Evolutionary conservation across 1,139 yeast genomes (phyloP), one percentile per base, ranked within the genome.

Genomic region (Diutina scorzettiae): DNA sequence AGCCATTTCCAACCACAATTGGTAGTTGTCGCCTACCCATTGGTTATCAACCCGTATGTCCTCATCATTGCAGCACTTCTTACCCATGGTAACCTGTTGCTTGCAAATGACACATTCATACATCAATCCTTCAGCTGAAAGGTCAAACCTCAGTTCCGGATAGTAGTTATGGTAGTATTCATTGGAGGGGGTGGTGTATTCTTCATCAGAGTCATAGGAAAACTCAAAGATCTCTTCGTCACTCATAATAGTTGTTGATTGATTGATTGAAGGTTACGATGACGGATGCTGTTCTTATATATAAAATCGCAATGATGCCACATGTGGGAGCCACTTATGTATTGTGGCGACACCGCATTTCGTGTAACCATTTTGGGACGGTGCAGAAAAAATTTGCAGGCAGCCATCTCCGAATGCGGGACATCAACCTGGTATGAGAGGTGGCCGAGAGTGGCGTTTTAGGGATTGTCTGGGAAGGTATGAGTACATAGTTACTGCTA

Each of bases 201-300:
- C 39, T 18, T 34, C 39, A 5, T 34, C 39, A 23, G 39, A 34
- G 28, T 34, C 39, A 23, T 34, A 34, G 39, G 39, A 23, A 16
- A 34, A 34, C 20, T 34, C 39, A 34, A 34, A 34, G 29, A 34
- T 34, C 28, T 34, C 39, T 16, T 34, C 39, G 39, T 34, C 39
- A 21, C 19, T n/a, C 39, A 34, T 33, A 2, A 19, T 33, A 5
- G 14, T 34, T 12, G 25, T 27, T 9, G 14, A 27, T 27, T 7
- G 7, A 11, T 24, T 24, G 27, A 7, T 24, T 24, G 8, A 11
- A 27, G 12, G 12, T 9, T 5, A 5, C n/a, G 30, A 9, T 27
- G 30, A 9, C 30, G 30, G 30, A 5, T 11, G 11, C 30, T 12
- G 14, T 27, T 6, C n/a, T 11, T 27, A 27, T 27, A 27, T 11